Percentiles rank a stretch among this genome's conserved stretches.
Evolutionary conservation across 345 rosid genomes (phyloP).

Genomic region (Excoecaria agallocha): DNA sequence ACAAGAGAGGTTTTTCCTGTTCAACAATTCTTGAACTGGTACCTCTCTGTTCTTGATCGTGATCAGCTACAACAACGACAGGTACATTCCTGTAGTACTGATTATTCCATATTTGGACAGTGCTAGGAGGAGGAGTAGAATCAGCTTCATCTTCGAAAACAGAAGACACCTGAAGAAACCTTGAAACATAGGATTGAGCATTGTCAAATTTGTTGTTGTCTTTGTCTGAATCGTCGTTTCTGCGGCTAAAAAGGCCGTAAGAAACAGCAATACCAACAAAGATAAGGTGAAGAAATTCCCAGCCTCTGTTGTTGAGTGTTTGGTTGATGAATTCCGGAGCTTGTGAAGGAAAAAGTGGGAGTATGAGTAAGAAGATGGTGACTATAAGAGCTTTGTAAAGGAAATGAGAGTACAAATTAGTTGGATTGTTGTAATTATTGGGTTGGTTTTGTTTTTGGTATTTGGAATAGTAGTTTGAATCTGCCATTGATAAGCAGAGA

Average conservation of each 20-base stretch:
- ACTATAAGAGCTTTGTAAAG: conserved; percentile 62
- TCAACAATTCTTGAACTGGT: conserved; percentile 38
- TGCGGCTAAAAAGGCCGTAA: conserved; percentile 84
- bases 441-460: conserved; percentile 32
- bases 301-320: conserved; percentile 50
- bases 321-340: conserved; percentile 84
- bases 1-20: conserved; percentile 70
- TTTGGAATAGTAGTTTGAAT: conserved; percentile 37
- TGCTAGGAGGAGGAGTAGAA: conserved; percentile 22
- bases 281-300: conserved; percentile 93
- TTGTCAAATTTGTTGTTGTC: conserved; percentile 45
- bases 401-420: conserved; percentile 53
- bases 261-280: conserved; percentile 96
- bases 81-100: conserved; percentile 61
- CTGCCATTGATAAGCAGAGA: conserved; percentile 58
- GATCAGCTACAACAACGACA: conserved; percentile 45
- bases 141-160: conserved; percentile 74
- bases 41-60: conserved; percentile 36
- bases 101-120: conserved; percentile 75
- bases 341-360: conserved; percentile 70
- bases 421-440: conserved; percentile 25
- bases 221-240: conserved; percentile 49
- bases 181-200: conserved; percentile 63
- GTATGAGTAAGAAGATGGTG: conserved; percentile 30
- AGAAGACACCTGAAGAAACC: conserved; percentile 80